phyloP scores from a whole-genome alignment of 2,329 filamentous ascomycete genomes.

The Pezicula rhizophila region DNA sequence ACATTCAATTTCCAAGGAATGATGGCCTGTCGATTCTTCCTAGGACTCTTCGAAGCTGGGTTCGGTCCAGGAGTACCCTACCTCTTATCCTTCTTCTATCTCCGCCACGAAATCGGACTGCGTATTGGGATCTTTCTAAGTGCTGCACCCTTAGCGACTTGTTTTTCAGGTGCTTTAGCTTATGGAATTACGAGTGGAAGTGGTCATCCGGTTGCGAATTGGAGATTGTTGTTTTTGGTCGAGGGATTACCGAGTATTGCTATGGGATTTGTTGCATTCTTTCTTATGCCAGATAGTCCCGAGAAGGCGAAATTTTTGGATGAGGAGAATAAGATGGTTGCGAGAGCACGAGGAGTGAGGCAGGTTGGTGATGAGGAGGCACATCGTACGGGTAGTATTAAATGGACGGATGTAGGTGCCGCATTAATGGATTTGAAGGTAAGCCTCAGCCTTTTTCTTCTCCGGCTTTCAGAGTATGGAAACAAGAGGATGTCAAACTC shows the following conservation, averaged over 20 bases:
- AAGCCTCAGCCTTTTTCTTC: conserved; percentile 3
- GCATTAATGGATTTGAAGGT: conserved; percentile 40
- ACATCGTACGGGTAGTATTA: conserved; percentile 40
- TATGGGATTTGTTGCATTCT: conserved; percentile 48
- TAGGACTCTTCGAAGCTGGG: conserved; percentile 39
- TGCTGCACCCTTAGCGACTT: conserved; percentile 59
- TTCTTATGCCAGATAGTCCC: conserved; percentile 46
- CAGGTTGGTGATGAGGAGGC: conserved; percentile 45
- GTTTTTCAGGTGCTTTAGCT: conserved; percentile 62
- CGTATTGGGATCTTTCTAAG: conserved; percentile 66
- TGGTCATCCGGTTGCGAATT: conserved; percentile 45
- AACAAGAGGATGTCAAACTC: background rate
- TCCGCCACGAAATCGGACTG: conserved; percentile 57
- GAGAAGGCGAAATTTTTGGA: conserved; percentile 43
- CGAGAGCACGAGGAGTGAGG: conserved; percentile 44
- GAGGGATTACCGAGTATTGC: conserved; percentile 57
- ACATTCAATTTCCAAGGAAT: conserved; percentile 30
- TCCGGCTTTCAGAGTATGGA: background rate
- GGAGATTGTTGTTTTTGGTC: conserved; percentile 60
- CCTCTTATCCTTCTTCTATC: conserved; percentile 41
- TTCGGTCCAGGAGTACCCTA: conserved; percentile 37
- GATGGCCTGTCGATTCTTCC: conserved; percentile 33
- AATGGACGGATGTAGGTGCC: conserved; percentile 39
- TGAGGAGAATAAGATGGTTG: conserved; percentile 42
- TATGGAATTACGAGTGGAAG: conserved; percentile 62